Evolutionary conservation across 306 rosid genomes (phyloP), one percentile per base, ranked within the genome.

Genomic region (Quercus alba): DNA sequence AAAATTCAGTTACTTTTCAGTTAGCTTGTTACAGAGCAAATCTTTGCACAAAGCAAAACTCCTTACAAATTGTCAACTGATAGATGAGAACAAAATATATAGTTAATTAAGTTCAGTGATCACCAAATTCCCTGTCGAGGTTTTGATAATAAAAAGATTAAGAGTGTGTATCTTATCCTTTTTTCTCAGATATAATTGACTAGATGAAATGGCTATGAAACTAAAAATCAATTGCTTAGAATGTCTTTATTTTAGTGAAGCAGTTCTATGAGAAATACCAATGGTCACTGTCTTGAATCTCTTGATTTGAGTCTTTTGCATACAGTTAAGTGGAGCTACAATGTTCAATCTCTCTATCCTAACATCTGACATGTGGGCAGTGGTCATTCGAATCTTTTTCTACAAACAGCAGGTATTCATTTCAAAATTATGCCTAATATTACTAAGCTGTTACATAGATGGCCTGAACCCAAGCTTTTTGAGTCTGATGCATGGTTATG

Each of bases 351-450:
- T 85, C 25, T 85, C 86, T 44, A 15, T 82, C 51, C 84, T 82
- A 14, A 84, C 87, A 63, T 76, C 87, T 62, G 87, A 84, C 72
- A 84, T 84, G 84, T 84, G 87, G 87, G 87, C 84, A 15, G 87
- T 80, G 5, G 72, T 84, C 20, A 8, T 84, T 25, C 82, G 84
- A 5, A 84, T 80, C 44, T 84, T 80, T 28, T 66, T 80, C 68
- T 84, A 84, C 73, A 72, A 33, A 25, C 86, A 86, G 76, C 21
- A 72, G 84, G 86, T 86, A 76, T 44, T 26, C 15, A 23, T 46
- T 70, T 49, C 55, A 70, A 44, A n/a, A 41, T 44, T 13, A 66
- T 4, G 28, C 63, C 4, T 57, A 57, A 49, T 57, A 57, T 57
- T 20, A 57, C 63, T 20, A 2, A 66, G 46, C 71, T 66, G 71